phyloP scores from a whole-genome alignment of 495 filamentous ascomycete species.

The Apiosordaria backusii region DNA sequence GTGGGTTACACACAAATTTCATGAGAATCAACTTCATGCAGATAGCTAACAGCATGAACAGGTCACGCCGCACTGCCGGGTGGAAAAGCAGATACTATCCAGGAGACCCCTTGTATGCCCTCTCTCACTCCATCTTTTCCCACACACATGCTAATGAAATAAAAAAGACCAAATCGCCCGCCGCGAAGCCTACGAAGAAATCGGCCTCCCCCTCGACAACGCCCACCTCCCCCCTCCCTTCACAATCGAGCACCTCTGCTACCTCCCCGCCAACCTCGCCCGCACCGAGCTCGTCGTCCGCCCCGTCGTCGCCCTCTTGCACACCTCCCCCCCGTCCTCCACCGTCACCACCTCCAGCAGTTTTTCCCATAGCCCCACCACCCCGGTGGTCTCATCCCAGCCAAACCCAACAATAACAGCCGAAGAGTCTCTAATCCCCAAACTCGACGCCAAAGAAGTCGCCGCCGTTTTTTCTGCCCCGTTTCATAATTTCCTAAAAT shows the following conservation, averaged over 20 bases:
- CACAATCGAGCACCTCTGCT: slow-evolving; percentile 76
- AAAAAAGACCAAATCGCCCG: slow-evolving; percentile 67
- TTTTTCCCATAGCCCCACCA: slow-evolving; percentile 61
- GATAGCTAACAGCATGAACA: neutral
- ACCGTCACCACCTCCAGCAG: slow-evolving; percentile 83
- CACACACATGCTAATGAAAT: neutral
- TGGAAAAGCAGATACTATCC: slow-evolving; percentile 54
- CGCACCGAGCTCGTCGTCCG: slow-evolving; percentile 77
- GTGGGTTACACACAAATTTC: slow-evolving; percentile 16
- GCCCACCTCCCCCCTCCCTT: slow-evolving; percentile 64
- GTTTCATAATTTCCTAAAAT: slow-evolving; percentile 65
- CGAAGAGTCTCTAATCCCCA: slow-evolving; percentile 70
- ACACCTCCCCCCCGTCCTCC: slow-evolving; percentile 47
- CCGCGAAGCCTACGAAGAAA: slow-evolving; percentile 86
- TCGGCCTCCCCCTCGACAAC: slow-evolving; percentile 71
- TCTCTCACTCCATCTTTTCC: neutral
- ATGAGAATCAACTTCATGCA: neutral
- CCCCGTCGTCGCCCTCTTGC: slow-evolving; percentile 80
- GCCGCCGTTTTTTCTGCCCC: slow-evolving; percentile 86
- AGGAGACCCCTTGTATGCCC: slow-evolving; percentile 47
- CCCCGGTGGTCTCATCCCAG: slow-evolving; percentile 23
- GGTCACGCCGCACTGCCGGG: slow-evolving; percentile 88
- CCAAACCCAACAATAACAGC: slow-evolving; percentile 32
- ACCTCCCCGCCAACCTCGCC: slow-evolving; percentile 75
- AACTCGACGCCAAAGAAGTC: slow-evolving; percentile 79